Evolutionary conservation across 2,329 filamentous ascomycete species (phyloP).

Genomic region (Raffaelea arxii): DNA sequence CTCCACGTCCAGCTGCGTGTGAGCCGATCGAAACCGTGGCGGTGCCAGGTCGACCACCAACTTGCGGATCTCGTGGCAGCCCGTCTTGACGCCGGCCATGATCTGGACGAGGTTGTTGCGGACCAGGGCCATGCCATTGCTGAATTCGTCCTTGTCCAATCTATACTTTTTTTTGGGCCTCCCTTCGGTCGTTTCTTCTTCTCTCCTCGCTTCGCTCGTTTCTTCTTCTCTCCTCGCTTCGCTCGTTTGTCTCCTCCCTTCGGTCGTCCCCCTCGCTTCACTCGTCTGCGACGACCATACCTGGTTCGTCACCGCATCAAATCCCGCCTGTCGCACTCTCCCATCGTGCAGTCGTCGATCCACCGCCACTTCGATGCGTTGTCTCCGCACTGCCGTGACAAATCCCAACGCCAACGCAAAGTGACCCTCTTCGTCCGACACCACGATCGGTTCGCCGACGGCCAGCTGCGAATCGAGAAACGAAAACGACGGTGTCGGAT

Average conservation of each 20-base stretch:
- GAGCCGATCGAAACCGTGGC: slow-evolving; percentile 60
- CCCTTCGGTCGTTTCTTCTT: slow-evolving; percentile 19
- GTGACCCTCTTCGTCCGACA: slow-evolving; percentile 90
- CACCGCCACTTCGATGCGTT: slow-evolving; percentile 76
- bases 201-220: slow-evolving; percentile 16
- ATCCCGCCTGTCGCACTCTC: slow-evolving; percentile 63
- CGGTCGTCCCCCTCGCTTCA: slow-evolving; percentile 48
- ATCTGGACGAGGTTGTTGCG: slow-evolving; percentile 89
- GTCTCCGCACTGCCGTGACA: slow-evolving; percentile 66
- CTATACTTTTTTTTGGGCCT: slow-evolving; percentile 60
- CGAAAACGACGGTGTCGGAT: slow-evolving; percentile 51
- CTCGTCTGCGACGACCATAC: slow-evolving; percentile 87
- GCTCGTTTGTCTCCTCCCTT: neutral
- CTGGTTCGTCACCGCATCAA: slow-evolving; percentile 70
- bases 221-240: slow-evolving; percentile 50
- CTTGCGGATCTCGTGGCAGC: slow-evolving; percentile 61
- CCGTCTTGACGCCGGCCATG: slow-evolving; percentile 71
- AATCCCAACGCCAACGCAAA: slow-evolving; percentile 92
- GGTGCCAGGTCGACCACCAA: slow-evolving; percentile 69
- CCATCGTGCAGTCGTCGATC: slow-evolving; percentile 85
- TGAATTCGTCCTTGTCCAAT: slow-evolving; percentile 96
- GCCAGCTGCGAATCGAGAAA: slow-evolving; percentile 86
- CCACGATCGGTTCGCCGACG: slow-evolving; percentile 85
- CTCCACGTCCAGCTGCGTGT: slow-evolving; percentile 52
- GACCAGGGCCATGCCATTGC: slow-evolving; percentile 91